Evolutionary conservation across 2,329 filamentous ascomycete genomes (phyloP).

Genomic region (Balansia obtecta): DNA sequence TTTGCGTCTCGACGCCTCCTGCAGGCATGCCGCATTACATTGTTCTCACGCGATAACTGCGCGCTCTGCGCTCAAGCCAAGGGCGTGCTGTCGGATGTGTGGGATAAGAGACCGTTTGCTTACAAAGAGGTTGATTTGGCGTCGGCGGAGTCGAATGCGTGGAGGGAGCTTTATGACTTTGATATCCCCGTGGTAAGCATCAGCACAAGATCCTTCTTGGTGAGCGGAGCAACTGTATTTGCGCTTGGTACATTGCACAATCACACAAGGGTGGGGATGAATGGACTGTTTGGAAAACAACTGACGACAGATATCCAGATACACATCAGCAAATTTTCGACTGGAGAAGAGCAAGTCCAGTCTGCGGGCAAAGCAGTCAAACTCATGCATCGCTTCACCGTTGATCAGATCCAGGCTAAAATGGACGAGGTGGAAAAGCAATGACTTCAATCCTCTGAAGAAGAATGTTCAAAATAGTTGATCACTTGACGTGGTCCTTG

Average conservation of each 20-base stretch:
- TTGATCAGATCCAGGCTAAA: conserved; percentile 50
- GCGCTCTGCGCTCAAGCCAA: conserved; percentile 59
- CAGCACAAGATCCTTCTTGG: too few species aligned
- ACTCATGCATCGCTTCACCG: conserved; percentile 66
- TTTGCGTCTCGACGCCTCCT: conserved; percentile 36
- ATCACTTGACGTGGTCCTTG: too few species aligned
- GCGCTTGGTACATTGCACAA: too few species aligned
- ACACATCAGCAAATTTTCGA: conserved; percentile 46
- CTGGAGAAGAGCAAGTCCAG: conserved; percentile 37
- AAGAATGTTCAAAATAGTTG: too few species aligned
- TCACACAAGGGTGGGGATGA: too few species aligned
- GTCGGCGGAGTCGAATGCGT: conserved; percentile 45
- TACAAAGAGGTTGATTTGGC: conserved; percentile 62
- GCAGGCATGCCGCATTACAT: conserved; percentile 52
- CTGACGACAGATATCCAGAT: conserved; percentile 27
- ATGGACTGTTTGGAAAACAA: too few species aligned
- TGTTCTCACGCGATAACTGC: conserved; percentile 64
- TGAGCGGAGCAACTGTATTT: too few species aligned
- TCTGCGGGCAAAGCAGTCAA: conserved; percentile 50
- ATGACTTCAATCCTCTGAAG: neutral
- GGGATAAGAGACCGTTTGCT: conserved; percentile 52
- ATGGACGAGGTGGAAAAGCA: conserved; percentile 48
- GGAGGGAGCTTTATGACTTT: conserved; percentile 67
- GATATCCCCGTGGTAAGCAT: conserved; percentile 61
- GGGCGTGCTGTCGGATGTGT: conserved; percentile 53